A percentile compares a stretch with the other conserved stretches of the same genome.
These are phyloP conservation scores for Daldinia childiae DNA, from an alignment of 495 filamentous ascomycete species.

Conservation along the genomic window DNA sequence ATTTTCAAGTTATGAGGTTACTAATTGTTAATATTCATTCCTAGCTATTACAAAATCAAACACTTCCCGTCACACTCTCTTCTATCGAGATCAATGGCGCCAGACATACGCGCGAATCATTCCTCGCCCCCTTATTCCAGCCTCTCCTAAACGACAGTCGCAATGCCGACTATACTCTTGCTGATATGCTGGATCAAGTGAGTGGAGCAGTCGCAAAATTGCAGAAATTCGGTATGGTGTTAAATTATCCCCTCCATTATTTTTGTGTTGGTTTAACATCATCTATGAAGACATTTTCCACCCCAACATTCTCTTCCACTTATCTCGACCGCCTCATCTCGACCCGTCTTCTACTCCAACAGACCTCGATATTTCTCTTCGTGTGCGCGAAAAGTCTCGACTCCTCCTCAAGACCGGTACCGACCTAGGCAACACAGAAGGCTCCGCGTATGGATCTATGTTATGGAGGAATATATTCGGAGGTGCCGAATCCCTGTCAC, in stretches of 20 bases:
- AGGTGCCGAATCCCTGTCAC: conserved; percentile 83
- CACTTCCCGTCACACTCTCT: conserved; percentile 77
- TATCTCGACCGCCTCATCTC: conserved; percentile 72
- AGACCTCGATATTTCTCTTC: conserved; percentile 80
- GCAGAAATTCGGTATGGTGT: conserved; percentile 74
- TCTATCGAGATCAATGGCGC: conserved; percentile 82
- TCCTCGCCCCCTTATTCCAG: conserved; percentile 80
- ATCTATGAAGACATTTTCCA: conserved; percentile 79
- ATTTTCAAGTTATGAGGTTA: not conserved
- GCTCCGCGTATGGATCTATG: conserved; percentile 85
- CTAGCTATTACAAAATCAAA: conserved; percentile 77
- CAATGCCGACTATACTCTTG: conserved; percentile 74
- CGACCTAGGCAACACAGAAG: conserved; percentile 89
- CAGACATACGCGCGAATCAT: conserved; percentile 76
- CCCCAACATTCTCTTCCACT: conserved; percentile 77
- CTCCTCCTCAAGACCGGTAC: conserved; percentile 90
- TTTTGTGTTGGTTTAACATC: conserved; percentile 20
- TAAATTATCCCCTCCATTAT: not conserved
- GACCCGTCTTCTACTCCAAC: conserved; percentile 69
- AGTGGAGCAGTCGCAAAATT: conserved; percentile 75
- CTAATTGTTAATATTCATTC: not conserved
- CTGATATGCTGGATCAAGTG: conserved; percentile 77
- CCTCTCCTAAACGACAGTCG: conserved; percentile 76
- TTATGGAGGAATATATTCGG: conserved; percentile 92
- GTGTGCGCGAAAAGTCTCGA: conserved; percentile 78